phyloP scores from a whole-genome alignment of 2,329 filamentous ascomycete genomes.

The Botrytis porri region DNA sequence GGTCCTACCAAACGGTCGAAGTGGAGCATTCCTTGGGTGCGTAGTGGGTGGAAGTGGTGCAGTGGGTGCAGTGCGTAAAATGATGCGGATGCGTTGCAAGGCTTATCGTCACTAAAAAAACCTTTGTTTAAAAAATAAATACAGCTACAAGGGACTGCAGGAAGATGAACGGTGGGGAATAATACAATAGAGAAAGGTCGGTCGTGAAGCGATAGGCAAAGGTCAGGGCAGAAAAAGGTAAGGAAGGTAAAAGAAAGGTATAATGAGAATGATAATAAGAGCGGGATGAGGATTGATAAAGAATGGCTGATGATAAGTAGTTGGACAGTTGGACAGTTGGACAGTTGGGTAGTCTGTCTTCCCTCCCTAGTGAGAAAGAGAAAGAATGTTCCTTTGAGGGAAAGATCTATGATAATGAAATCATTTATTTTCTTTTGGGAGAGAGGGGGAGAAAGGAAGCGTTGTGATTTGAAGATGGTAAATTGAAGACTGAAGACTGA shows the following conservation, averaged over 20 bases:
- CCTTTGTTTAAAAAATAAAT: background rate
- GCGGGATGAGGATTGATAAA: background rate
- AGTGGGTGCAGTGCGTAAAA: background rate
- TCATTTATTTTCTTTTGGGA: background rate
- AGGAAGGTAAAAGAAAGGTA: too few species aligned
- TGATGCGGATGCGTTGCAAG: conserved; percentile 17
- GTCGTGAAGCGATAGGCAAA: conserved; percentile 16
- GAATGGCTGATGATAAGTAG: background rate
- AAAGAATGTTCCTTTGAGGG: background rate
- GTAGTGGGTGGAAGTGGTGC: conserved; percentile 8
- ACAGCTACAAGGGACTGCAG: conserved; percentile 1
- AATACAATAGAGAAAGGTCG: background rate
- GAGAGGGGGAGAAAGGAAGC: background rate
- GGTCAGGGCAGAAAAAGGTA: background rate
- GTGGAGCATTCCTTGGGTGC: conserved; percentile 12
- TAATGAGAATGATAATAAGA: too few species aligned
- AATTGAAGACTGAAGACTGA: background rate
- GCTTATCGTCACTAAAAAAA: conserved; percentile 10
- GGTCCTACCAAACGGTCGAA: conserved; percentile 12
- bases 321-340: background rate
- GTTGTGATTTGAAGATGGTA: background rate
- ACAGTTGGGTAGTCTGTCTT: background rate
- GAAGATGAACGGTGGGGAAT: background rate
- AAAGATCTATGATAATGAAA: background rate
- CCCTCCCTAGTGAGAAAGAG: background rate